Evolutionary conservation across 2,329 filamentous ascomycete genomes (phyloP), one percentile per base, ranked within the genome.

Genomic region (Neofusicoccum umdonicola): DNA sequence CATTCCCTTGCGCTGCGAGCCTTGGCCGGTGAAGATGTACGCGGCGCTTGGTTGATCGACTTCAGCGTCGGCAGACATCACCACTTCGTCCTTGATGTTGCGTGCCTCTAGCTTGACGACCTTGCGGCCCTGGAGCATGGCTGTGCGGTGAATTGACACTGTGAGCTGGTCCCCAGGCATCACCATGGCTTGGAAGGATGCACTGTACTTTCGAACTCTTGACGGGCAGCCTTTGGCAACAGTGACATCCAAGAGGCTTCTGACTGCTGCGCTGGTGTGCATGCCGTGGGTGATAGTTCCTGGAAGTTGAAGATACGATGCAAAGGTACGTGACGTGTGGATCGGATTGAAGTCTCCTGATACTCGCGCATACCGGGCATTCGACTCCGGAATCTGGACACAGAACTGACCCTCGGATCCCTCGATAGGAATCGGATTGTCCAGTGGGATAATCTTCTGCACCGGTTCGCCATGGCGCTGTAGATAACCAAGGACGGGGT

Each of bases 11-110:
- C 74, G 70, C 64, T 80, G 78, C 45, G 72, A 76, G 11, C 79
- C 79, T 66, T 81, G 79, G 2, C 79, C 79, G 9, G 76, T 78
- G 65, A 81, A 81, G n/a, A 80, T 50, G 61, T 76, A 77, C 1
- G 77, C 74, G 4, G 78, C 77, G 2, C 65, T 66, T 6, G 68
- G 68, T 44, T 73, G 76, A 52, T 75, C 75, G 54, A 75, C 68
- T 62, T 73, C 70, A 17, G 71, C 72, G 48, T 73, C 70, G 1
- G 69, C 75, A 15, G 63, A 57, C 4, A 78, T 62, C 8, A 78
- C 76, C 56, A 72, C 74, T n/a, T 76, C 72, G 15, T 66, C 70
- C 7, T 68, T 73, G 41, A 67, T 65, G 61, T 78, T 77, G 17
- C 64, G 64, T 1, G 71, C 77, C 48, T 74, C 67, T 17, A 80